A percentile compares a stretch with the other conserved stretches of the same genome.
phyloP scores from a whole-genome alignment of 495 filamentous ascomycete genomes.

The Friedmanniomyces simplex region DNA sequence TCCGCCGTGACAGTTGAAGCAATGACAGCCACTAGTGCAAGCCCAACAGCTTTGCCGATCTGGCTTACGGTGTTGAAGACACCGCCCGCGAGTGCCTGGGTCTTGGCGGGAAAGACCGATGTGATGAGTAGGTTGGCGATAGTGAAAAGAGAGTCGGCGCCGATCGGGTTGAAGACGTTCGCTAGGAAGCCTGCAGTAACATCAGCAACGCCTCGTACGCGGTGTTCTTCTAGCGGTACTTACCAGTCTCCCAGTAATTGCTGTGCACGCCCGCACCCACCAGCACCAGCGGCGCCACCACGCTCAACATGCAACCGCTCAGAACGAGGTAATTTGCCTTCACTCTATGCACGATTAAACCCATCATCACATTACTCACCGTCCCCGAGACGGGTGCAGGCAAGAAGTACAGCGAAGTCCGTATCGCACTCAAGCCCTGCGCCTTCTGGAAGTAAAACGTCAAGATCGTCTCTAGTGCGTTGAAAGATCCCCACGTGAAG shows the following conservation, averaged over 20 bases:
- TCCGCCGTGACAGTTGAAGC: conserved; percentile 40
- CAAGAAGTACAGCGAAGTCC: conserved; percentile 43
- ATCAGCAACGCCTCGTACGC: not conserved
- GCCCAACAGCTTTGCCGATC: conserved; percentile 49
- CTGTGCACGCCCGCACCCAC: conserved; percentile 35
- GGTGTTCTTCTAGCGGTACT: not conserved
- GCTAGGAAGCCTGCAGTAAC: conserved; percentile 38
- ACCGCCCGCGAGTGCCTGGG: conserved; percentile 51
- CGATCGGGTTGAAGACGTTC: conserved; percentile 41
- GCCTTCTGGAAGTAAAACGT: conserved; percentile 47
- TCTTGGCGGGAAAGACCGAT: conserved; percentile 44
- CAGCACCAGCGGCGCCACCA: conserved; percentile 46
- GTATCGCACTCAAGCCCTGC: conserved; percentile 33
- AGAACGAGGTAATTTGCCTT: conserved; percentile 40
- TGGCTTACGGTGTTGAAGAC: conserved; percentile 56
- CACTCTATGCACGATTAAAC: conserved; percentile 45
- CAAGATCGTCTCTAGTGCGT: conserved; percentile 36
- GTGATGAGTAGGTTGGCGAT: conserved; percentile 53
- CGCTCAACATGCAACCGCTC: conserved; percentile 35
- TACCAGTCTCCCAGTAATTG: conserved; percentile 42
- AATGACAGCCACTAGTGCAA: conserved; percentile 47
- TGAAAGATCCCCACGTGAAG: conserved; percentile 41
- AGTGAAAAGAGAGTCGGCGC: conserved; percentile 51
- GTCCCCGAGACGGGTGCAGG: conserved; percentile 46
- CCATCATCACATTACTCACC: conserved; percentile 44